A percentile compares a stretch with the other conserved stretches of the same genome.
phyloP scores from a whole-genome alignment of 805 yeast genomes.

The Sporopachydermia quercuum region DNA sequence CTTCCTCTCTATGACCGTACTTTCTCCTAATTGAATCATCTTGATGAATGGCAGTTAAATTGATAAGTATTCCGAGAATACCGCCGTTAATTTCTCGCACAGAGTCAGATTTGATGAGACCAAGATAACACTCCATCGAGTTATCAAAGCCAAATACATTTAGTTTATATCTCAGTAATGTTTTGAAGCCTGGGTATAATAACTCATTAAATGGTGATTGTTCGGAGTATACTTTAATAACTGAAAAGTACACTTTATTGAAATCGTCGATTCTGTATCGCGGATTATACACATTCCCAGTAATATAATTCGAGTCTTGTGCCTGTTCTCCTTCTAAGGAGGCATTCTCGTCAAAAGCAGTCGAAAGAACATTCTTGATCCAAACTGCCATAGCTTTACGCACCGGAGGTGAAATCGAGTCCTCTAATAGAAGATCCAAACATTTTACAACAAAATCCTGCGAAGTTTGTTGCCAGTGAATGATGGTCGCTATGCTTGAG shows the following conservation, averaged over 20 bases:
- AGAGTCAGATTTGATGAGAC: background rate
- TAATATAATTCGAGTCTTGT: background rate
- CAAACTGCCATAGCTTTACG: conserved; percentile 1
- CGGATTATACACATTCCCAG: background rate
- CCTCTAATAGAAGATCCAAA: background rate
- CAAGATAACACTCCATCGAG: background rate
- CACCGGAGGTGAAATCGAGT: background rate
- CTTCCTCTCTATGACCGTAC: background rate
- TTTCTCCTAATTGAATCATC: background rate
- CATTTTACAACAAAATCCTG: background rate
- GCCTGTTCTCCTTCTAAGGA: background rate
- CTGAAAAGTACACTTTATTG: background rate
- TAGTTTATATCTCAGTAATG: background rate
- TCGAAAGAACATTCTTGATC: background rate
- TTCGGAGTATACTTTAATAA: background rate
- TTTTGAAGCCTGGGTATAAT: background rate
- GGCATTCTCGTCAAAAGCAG: background rate
- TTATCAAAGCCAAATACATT: background rate
- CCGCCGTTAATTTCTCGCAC: background rate
- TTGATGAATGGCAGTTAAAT: background rate
- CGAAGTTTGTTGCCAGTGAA: background rate
- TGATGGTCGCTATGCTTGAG: background rate
- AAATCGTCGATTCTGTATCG: too few species aligned
- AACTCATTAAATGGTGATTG: background rate
- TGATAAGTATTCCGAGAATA: background rate